Percentiles rank a stretch among this genome's conserved stretches.
Conservation (phyloP, 1,139 yeast species). For the Insectozyma bohioensis region DNA sequence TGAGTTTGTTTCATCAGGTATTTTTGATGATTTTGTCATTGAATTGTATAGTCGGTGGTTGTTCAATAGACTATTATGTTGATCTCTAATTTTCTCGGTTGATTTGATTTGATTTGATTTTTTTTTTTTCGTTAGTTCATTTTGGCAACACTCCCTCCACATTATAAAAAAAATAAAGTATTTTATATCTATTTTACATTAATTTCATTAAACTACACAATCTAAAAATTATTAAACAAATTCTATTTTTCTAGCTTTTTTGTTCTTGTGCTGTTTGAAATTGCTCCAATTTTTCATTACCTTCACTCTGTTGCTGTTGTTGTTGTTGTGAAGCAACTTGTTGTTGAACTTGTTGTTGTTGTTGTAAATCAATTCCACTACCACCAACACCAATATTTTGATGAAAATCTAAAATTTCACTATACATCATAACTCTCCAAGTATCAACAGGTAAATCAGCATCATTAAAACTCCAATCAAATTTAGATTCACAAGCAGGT, state of each 20-base stretch:
- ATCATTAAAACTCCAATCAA: constrained; percentile 98
- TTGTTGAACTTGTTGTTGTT: constrained; percentile 24
- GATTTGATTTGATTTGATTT: too few relatives aligned
- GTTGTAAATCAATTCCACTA: constrained; percentile 10
- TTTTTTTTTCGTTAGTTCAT: too few relatives aligned
- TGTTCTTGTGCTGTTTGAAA: constrained; percentile 17
- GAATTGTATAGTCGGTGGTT: neutral
- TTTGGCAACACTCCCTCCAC: too few relatives aligned
- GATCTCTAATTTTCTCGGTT: constrained; percentile 1
- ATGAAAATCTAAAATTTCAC: constrained; percentile 94
- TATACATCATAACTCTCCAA: constrained; percentile 99
- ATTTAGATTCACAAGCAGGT: constrained; percentile 88
- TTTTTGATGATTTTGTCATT: constrained; percentile 3
- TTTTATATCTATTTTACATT: neutral
- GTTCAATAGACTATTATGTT: neutral
- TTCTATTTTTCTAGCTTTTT: constrained; percentile 3
- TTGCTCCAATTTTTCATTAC: neutral
- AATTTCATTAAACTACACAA: constrained; percentile 1
- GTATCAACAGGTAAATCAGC: constrained; percentile 97
- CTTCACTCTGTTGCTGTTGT: constrained; percentile 19
- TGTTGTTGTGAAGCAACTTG: constrained; percentile 34
- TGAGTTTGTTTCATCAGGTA: too few relatives aligned
- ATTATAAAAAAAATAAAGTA: too few relatives aligned
- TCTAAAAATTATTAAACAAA: neutral
- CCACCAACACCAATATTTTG: constrained; percentile 52